Conservation (phyloP, 495 filamentous ascomycete genomes). For the Podospora anserina region DNA sequence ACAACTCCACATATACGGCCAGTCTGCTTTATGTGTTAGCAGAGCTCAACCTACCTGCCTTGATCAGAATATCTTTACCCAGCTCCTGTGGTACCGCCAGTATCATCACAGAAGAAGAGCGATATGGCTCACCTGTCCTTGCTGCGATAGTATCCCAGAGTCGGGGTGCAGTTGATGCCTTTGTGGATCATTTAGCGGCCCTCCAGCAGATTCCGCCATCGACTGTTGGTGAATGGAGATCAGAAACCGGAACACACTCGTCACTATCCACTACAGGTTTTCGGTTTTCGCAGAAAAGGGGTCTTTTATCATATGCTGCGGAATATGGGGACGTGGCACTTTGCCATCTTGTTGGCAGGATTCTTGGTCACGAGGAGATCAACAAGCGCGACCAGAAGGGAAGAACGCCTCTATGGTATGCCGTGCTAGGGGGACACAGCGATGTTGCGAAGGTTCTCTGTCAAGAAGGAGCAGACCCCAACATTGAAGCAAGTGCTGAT, state of each 20-base stretch:
- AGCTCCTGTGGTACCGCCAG: conserved; percentile 7
- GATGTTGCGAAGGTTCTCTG: neutral
- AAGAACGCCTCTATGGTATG: neutral
- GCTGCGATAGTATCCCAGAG: conserved; percentile 39
- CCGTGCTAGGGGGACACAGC: neutral
- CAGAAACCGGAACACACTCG: neutral
- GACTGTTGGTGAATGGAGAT: neutral
- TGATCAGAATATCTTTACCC: conserved; percentile 34
- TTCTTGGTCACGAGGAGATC: neutral
- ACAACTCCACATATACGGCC: conserved; percentile 26
- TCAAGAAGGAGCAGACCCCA: neutral
- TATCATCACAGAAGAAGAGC: conserved; percentile 35
- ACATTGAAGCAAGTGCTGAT: neutral
- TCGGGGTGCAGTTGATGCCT: conserved; percentile 24
- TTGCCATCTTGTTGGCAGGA: neutral
- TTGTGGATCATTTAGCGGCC: conserved; percentile 27
- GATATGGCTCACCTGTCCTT: conserved; percentile 44
- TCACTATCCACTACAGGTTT: neutral
- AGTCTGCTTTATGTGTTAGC: conserved; percentile 50
- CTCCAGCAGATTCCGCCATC: neutral
- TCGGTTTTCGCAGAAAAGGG: neutral
- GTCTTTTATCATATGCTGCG: neutral
- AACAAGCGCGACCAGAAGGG: neutral
- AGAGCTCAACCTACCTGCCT: conserved; percentile 37
- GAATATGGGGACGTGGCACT: neutral